Evolutionary conservation across 2,329 filamentous ascomycete species (phyloP), one percentile per base, ranked within the genome.

Genomic region (Cadophora sp.): DNA sequence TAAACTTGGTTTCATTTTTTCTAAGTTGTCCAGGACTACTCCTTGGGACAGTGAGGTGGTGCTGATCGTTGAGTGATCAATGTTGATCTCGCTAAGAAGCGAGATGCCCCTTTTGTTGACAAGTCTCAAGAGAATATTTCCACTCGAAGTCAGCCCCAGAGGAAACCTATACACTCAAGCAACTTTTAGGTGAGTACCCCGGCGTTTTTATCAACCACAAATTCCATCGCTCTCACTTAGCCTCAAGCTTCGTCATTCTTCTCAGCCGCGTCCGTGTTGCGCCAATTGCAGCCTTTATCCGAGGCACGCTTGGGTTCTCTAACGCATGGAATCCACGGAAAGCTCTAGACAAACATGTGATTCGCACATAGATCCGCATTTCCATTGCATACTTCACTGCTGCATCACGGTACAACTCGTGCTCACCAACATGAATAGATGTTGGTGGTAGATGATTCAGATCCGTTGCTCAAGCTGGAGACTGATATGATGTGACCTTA

Each of bases 41-140:
- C 27, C 27, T 39, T 9, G 36, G 8, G n/a, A n/a, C n/a, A n/a
- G n/a, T n/a, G n/a, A 11, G 5, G 36, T 39, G 36, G 11, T 53
- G 24, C 50, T 33, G 9, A 36, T 56, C 53, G 5, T 22, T n/a
- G 4, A n/a, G 36, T 22, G n/a, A 39, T 41, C n/a, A 8, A 39
- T 56, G 55, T 58, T 58, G 33, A 27, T 41, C 55, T 58, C 55
- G 55, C 55, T 58, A 58, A 58, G 33, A 18, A 58, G 36, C 33
- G 33, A 41, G 36, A 20, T 41, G 9, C 36, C 36, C 36, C 20
- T 27, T 58, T 43, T 41, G 33, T 43, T 41, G 13, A 39, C n/a
- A 39, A 33, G 14, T 41, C 8, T 47, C 18, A 8, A 47, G 18
- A 0, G 3, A 47, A 47, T 16, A n/a, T n/a, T n/a, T n/a, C 3